Evolutionary conservation across 2,329 filamentous ascomycete species (phyloP).

Genomic region (Calonectria naviculata): DNA sequence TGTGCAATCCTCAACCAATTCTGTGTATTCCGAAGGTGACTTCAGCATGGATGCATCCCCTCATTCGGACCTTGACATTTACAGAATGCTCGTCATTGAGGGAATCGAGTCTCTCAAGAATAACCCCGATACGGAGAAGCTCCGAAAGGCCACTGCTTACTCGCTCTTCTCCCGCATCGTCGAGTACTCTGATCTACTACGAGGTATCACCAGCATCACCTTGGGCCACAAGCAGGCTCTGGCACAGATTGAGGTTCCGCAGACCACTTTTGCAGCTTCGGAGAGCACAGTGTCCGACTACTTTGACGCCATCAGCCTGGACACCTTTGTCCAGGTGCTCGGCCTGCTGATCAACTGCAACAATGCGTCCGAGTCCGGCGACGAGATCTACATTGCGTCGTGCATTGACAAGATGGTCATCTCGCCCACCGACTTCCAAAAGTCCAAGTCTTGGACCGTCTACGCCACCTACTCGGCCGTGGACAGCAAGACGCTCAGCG

Average conservation of each 20-base stretch:
- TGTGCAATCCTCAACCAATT: constrained; percentile 12
- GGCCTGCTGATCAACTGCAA: constrained; percentile 35
- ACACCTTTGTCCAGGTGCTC: constrained; percentile 35
- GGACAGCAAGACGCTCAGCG: constrained; percentile 25
- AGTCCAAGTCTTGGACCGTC: constrained; percentile 24
- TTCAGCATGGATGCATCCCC: constrained; percentile 8
- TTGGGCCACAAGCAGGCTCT: constrained; percentile 24
- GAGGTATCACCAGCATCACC: constrained; percentile 29
- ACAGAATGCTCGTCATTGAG: constrained; percentile 22
- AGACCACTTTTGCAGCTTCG: background rate
- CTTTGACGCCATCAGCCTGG: constrained; percentile 33
- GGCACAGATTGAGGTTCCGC: constrained; percentile 27
- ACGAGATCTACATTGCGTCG: constrained; percentile 29
- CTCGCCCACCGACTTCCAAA: constrained; percentile 24
- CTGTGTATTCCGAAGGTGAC: constrained; percentile 22
- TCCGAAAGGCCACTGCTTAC: constrained; percentile 26
- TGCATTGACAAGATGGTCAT: constrained; percentile 28
- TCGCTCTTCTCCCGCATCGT: constrained; percentile 30
- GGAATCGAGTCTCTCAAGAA: constrained; percentile 17
- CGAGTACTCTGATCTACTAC: constrained; percentile 27
- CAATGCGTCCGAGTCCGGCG: constrained; percentile 16
- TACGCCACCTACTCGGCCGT: constrained; percentile 28
- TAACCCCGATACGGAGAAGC: constrained; percentile 23
- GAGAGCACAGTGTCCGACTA: constrained; percentile 26
- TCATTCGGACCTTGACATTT: constrained; percentile 22